Base-by-base conservation (phyloP, 768 basidiomycete species). In the Mycena pura region DNA sequence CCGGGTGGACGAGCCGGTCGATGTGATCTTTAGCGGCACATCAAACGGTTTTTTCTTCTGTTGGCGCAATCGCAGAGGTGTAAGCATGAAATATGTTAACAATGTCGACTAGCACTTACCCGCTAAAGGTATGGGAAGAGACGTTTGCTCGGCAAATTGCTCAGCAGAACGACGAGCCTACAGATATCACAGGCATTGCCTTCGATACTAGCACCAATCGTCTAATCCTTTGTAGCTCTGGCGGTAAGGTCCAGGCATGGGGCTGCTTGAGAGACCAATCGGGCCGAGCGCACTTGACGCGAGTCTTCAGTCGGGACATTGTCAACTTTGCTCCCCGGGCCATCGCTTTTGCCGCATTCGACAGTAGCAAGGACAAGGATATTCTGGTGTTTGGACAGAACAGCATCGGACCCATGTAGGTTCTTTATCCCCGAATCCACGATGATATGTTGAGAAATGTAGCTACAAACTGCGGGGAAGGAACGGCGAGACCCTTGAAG, bases 1-100 rank as follows among this genome's bases (percentile, higher is more conserved):
- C 17, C 56, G 31, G 29, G 28, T 28, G 19, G 56, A 41, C 32
- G 56, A 48, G 36, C 5, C 46, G 34, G 17, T 29, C 19, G 56
- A 57, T 39, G 47, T 57, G 29, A n/a, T 57, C 43, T 57, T 45
- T 36, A 22, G 27, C 46, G 56, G 56, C 24, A 48, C 56, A 21
- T 29, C 36, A 27, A 38, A 32, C 27, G 56, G 56, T 8, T 57
- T 29, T 41, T 57, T 57, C 34, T 57, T 47, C 28, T 46, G 43
- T 27, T 57, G 56, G 47, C 47, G 46, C 28, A 36, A 59, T 32
- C 48, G 15, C 14, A 32, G 51, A 7, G 31, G 27, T 15, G 57
- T 59, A 59, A 49, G 39, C 1, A 36, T 45, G 25, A n/a, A n/a
- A n/a, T n/a, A n/a, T n/a, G n/a, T n/a, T n/a, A n/a, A n/a, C n/a